Evolutionary conservation across 257 asterid genomes (phyloP), one percentile per base, ranked within the genome.

Genomic region (Capsicum pubescens): DNA sequence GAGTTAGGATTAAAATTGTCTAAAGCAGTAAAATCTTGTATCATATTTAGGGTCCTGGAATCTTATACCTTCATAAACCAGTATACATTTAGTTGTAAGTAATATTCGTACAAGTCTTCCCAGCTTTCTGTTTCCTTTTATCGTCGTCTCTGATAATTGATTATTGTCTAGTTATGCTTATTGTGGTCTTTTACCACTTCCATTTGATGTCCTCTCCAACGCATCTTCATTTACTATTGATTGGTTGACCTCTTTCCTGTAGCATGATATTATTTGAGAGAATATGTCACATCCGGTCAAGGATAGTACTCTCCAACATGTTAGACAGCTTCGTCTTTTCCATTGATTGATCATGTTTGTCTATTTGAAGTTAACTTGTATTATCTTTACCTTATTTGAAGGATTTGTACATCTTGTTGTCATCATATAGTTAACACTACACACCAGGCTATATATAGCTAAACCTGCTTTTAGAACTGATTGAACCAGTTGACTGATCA

Each of bases 1-100:
- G 80, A 74, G 80, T 50, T 74, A 32, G 80, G 80, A 50, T 50
- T 48, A 21, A 74, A 74, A 44, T 74, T 74, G 61, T 74, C 60
- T 52, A 50, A 52, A 21, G 61, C 36, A 74, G 81, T 50, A 48
- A 46, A 74, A 74, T 74, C 81, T 14, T 74, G 42, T 4, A 14
- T 52, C 57, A 74, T 48, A 46, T 19, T 12, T 72, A 71, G 79
- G 39, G 58, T 46, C 80, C 80, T 71, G 39, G 58, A 39, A 3
- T 39, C 44, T 39, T 39, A 39, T 39, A 39, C 44, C 44, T 4
- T 39, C 10, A 46, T n/a, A n/a, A 46, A 71, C 39, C 80, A 44
- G 58, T 46, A n/a, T 39, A n/a, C 58, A 71, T 21, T n/a, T 72
- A 19, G 17, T 48, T 19, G 60, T 42, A 48, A 72, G 60, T 48